These are phyloP conservation scores for Tolypocladium cylindrosporum DNA, from an alignment of 2,329 filamentous ascomycete species.

Conservation along the genomic window DNA sequence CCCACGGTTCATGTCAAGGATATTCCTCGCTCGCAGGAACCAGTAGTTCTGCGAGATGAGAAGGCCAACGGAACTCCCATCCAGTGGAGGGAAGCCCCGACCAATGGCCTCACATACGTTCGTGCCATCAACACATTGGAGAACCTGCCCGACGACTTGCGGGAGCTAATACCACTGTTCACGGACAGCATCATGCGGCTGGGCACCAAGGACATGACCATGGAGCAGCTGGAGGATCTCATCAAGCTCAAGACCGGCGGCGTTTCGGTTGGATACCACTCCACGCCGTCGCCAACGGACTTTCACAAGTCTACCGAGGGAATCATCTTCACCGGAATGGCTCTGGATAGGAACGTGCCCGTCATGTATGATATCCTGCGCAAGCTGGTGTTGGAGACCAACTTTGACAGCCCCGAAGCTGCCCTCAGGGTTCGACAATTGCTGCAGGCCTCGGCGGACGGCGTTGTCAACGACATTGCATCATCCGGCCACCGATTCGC, in stretches of 20 bases:
- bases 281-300: constrained; percentile 66
- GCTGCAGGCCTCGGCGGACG: constrained; percentile 76
- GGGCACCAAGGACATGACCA: constrained; percentile 76
- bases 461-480: constrained; percentile 84
- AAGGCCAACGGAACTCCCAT: constrained; percentile 55
- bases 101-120: constrained; percentile 95
- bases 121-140: constrained; percentile 74
- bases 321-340: constrained; percentile 74
- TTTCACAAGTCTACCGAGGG: constrained; percentile 68
- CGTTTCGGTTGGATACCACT: constrained; percentile 74
- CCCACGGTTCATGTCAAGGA: constrained; percentile 84
- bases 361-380: constrained; percentile 83
- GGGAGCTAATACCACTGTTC: constrained; percentile 79
- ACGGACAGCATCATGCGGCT: constrained; percentile 88
- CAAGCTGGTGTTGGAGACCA: constrained; percentile 72
- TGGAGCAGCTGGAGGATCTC: constrained; percentile 90
- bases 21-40: constrained; percentile 70
- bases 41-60: constrained; percentile 51
- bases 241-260: constrained; percentile 97
- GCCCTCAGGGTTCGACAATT: constrained; percentile 77
- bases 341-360: constrained; percentile 79
- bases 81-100: constrained; percentile 87
- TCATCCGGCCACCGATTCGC: constrained; percentile 85
- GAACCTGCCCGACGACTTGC: constrained; percentile 72
- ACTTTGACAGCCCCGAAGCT: constrained; percentile 78